phyloP scores from a whole-genome alignment of 768 basidiomycete species.

The Macrolepiota albuminosa region DNA sequence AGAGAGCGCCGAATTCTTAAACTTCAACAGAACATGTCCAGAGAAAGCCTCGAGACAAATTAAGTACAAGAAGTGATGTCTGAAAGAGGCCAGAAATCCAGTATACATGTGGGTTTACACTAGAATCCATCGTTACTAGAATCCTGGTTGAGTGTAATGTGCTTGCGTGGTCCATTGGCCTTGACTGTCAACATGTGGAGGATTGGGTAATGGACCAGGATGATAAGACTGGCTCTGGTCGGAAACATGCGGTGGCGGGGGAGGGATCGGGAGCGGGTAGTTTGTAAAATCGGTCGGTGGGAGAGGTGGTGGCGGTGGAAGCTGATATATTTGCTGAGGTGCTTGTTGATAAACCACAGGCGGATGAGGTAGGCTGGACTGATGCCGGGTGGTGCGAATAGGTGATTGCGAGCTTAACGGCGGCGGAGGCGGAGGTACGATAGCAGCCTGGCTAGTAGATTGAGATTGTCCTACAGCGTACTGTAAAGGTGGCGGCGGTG shows the following conservation, averaged over 20 bases:
- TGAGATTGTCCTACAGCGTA: slow-evolving; percentile 18
- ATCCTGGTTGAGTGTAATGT: slow-evolving; percentile 26
- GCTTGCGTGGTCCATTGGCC: slow-evolving; percentile 29
- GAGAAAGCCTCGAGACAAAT: not conserved
- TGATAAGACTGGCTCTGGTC: slow-evolving; percentile 23
- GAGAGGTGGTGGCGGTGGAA: slow-evolving; percentile 35
- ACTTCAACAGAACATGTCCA: not conserved
- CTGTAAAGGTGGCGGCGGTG: slow-evolving; percentile 26
- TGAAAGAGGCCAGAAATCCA: not conserved
- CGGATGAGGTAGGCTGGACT: slow-evolving; percentile 47
- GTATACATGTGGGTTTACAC: not conserved
- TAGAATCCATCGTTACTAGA: slow-evolving; percentile 2
- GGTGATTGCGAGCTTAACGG: slow-evolving; percentile 25
- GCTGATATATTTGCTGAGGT: slow-evolving; percentile 21
- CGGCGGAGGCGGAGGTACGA: slow-evolving; percentile 27
- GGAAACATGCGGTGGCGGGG: slow-evolving; percentile 16
- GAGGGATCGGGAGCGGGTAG: slow-evolving; percentile 30
- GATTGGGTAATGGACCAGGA: slow-evolving; percentile 37
- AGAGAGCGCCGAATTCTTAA: not conserved
- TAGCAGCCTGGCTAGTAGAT: slow-evolving; percentile 10
- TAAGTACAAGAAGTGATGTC: not conserved
- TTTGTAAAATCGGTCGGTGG: slow-evolving; percentile 23
- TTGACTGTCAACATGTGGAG: slow-evolving; percentile 29
- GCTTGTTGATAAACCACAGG: slow-evolving; percentile 37
- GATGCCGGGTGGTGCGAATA: slow-evolving; percentile 30